These are phyloP conservation scores for Vitis vinifera DNA, from an alignment of 164 flowering plant genomes.

Conservation along the genomic window ASM3070453v1 NC_081807.1:6014001-6014500, in stretches of 20 bases:
- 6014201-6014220: constrained; percentile 18
- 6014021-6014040: too few species aligned
- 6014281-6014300: constrained; percentile 33
- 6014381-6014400: too few species aligned
- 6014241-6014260: constrained; percentile 41
- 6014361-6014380: too few species aligned
- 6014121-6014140: constrained; percentile 15
- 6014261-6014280: constrained; percentile 17
- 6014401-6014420: too few species aligned
- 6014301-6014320: constrained; percentile 40
- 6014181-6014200: constrained; percentile 16
- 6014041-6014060: too few species aligned
- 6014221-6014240: constrained; percentile 56
- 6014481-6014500: too few species aligned
- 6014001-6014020: too few species aligned
- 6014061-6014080: too few species aligned
- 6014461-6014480: too few species aligned
- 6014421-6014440: too few species aligned
- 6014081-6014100: constrained; percentile 20
- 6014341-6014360: too few species aligned
- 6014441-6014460: too few species aligned
- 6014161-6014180: constrained; percentile 1
- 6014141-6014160: not conserved
- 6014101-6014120: constrained; percentile 10
- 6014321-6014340: not conserved